Evolutionary conservation across 148 eudicot species (phyloP).

Genomic region (Rhododendron molle): DNA sequence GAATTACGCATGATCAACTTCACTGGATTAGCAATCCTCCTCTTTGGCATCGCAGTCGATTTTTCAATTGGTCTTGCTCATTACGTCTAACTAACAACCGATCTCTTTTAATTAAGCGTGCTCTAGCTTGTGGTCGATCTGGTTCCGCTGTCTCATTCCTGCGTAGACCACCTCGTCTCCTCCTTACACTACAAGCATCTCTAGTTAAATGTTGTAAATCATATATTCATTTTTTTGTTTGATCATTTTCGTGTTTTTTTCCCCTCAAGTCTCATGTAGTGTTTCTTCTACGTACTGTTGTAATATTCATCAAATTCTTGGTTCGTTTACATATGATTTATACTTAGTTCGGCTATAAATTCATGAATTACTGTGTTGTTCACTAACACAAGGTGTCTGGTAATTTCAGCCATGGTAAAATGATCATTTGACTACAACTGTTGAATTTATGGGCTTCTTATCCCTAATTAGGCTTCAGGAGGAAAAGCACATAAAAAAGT

Average conservation of each 20-base stretch:
- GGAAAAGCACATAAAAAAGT: no score
- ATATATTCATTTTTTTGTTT: background rate
- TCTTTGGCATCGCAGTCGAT: constrained; percentile 68
- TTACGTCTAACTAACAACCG: background rate
- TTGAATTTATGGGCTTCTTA: no score
- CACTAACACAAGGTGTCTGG: no score
- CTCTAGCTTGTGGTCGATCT: no score
- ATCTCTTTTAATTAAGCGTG: background rate
- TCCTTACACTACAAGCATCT: background rate
- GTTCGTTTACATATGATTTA: background rate
- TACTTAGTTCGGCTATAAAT: no score
- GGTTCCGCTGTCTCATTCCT: no score
- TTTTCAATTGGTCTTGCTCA: constrained; percentile 47
- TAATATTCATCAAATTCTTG: background rate
- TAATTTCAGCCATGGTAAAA: no score
- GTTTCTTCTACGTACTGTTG: background rate
- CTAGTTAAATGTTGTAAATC: background rate
- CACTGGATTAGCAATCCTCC: constrained; percentile 49
- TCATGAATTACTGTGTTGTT: no score
- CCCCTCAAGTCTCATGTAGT: no score
- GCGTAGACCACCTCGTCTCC: no score
- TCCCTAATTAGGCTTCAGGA: no score
- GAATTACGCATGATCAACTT: constrained; percentile 63
- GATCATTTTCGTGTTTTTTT: background rate
- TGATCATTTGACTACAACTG: no score